Evolutionary conservation across 768 basidiomycete species (phyloP).

Genomic region (Collybia sordida): DNA sequence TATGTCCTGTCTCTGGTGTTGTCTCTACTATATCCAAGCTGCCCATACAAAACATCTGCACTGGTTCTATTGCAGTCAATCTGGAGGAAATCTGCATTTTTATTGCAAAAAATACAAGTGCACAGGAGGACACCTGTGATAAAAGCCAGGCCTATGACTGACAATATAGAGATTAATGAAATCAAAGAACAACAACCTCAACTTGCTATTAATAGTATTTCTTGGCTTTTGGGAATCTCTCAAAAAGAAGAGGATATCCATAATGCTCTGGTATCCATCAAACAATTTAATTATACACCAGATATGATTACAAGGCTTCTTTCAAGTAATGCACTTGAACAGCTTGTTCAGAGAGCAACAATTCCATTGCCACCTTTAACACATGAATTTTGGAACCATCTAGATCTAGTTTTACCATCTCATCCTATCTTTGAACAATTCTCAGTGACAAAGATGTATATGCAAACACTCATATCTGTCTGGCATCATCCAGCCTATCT

Average conservation of each 20-base stretch:
- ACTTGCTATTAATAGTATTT: slow-evolving; percentile 4
- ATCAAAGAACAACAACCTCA: slow-evolving; percentile 7
- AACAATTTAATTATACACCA: slow-evolving; percentile 6
- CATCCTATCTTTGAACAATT: slow-evolving; percentile 4
- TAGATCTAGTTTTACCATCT: slow-evolving; percentile 1
- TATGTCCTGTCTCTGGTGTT: slow-evolving; percentile 10
- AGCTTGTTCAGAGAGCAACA: slow-evolving; percentile 8
- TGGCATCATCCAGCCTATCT: slow-evolving; percentile 17
- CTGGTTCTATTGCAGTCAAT: slow-evolving; percentile 8
- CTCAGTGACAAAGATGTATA: slow-evolving; percentile 2
- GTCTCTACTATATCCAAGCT: slow-evolving; percentile 11
- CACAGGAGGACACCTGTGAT: not conserved
- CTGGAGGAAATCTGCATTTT: not conserved
- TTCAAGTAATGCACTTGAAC: slow-evolving; percentile 9
- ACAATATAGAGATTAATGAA: slow-evolving; percentile 7
- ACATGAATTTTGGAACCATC: slow-evolving; percentile 12
- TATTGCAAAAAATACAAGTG: not conserved
- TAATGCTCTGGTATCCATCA: slow-evolving; percentile 9
- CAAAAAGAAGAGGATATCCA: slow-evolving; percentile 9
- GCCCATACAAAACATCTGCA: slow-evolving; percentile 16
- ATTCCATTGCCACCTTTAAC: slow-evolving; percentile 10
- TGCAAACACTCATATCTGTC: slow-evolving; percentile 10
- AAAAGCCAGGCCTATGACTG: not conserved
- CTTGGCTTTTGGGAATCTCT: slow-evolving; percentile 9
- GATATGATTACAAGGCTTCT: slow-evolving; percentile 9